These are phyloP conservation scores for Hamigera avellanea DNA, from an alignment of 495 filamentous ascomycete species.

Conservation along the genomic window DNA sequence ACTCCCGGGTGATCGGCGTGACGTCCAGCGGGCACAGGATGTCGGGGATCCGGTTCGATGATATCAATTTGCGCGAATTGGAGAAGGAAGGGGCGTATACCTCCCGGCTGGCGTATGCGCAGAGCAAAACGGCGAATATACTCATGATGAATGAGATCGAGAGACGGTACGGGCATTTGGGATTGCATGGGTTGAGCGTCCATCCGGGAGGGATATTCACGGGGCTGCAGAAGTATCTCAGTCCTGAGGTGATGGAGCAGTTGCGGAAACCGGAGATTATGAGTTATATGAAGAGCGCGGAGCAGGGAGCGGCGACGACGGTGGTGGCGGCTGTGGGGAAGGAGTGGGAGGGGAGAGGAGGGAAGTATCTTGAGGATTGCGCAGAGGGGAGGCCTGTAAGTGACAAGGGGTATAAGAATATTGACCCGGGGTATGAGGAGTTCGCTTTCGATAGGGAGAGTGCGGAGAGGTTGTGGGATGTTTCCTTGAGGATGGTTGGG, in stretches of 20 bases:
- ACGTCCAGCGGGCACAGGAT: slow-evolving; percentile 24
- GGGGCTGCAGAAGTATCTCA: slow-evolving; percentile 8
- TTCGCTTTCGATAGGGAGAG: neutral
- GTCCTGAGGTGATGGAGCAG: slow-evolving; percentile 8
- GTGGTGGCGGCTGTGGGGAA: slow-evolving; percentile 28
- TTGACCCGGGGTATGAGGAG: neutral
- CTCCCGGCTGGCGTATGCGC: slow-evolving; percentile 21
- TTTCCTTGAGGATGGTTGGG: neutral
- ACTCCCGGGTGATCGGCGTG: slow-evolving; percentile 33
- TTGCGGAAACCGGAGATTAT: slow-evolving; percentile 10
- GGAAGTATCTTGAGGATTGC: slow-evolving; percentile 30
- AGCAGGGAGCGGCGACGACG: slow-evolving; percentile 31
- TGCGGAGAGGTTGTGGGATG: neutral
- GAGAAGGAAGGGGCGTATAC: slow-evolving; percentile 22
- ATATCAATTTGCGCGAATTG: slow-evolving; percentile 18
- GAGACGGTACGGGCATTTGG: slow-evolving; percentile 24
- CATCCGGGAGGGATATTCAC: slow-evolving; percentile 29
- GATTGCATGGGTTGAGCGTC: slow-evolving; percentile 27
- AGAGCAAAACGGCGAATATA: slow-evolving; percentile 27
- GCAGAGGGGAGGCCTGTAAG: neutral
- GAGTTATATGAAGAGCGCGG: slow-evolving; percentile 20
- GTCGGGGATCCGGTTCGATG: slow-evolving; percentile 7
- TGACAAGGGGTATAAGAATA: neutral
- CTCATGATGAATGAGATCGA: slow-evolving; percentile 37
- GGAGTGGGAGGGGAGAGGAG: slow-evolving; percentile 27